Base-by-base conservation (phyloP, 192 early-diverging fungal species). In the Coemansia sp. region DNA sequence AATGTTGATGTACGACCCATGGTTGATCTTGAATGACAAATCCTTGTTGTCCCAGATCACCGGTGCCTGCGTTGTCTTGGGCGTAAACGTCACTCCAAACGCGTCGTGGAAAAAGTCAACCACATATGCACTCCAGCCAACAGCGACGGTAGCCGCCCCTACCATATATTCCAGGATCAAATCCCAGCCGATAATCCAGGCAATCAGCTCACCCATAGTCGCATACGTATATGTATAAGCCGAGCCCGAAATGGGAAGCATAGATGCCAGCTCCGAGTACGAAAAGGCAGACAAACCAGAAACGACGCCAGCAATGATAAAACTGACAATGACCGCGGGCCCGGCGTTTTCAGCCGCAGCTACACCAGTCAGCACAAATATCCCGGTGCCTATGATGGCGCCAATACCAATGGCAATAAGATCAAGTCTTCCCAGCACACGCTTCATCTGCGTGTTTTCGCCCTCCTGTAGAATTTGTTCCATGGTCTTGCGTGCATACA, bases 171-270 rank as follows among this genome's bases (percentile, higher is more conserved):
- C 94, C 30, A 96, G 76, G 11, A 93, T 90, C 36, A 96, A 73
- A 76, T 93, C 90, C 94, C 94, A 96, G 14, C 92, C 93, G 65
- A 94, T 90, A 45, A 93, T 90, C 94, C 94, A 96, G 1, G 89
- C 93, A 20, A 93, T 64, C 22, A 95, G 71, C 80, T 96, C 94
- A 14, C 94, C 94, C 63, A 95, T 73, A 0, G 93, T 91, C 8
- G 90, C 90, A 60, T 95, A 96, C 2, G 89, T 86, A 56, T 89
- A 96, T 0, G 91, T 90, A 70, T 94, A 96, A 6, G 94, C 91
- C 0, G 93, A 93, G 6, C 94, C 93, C 7, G 93, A 87, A 16
- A 93, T 85, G 1, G 93, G 93, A 22, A 95, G 86, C 89, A 93
- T 90, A 8, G 93, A 89, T 0, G 91, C 87, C 78, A 96, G 81